Evolutionary conservation across 2,329 filamentous ascomycete genomes (phyloP), one percentile per base, ranked within the genome.

Genomic region (Myriosclerotinia curreyana): DNA sequence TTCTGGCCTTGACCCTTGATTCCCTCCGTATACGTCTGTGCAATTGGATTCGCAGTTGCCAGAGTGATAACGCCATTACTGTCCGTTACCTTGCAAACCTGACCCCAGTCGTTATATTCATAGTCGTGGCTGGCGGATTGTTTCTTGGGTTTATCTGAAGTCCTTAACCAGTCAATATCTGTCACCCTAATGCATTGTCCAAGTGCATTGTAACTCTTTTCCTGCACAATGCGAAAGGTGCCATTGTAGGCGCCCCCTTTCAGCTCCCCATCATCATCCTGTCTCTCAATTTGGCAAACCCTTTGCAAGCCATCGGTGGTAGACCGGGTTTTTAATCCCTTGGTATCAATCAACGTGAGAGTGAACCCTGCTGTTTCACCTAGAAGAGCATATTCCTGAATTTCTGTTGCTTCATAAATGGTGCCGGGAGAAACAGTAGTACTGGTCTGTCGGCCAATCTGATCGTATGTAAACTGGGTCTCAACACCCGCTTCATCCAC

Each of bases 11-110:
- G 25, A 2, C 15, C 14, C 15, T 50, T 50, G 6, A 50, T 50
- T 1, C 48, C 48, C 25, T 50, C 48, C 25, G 48, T 50, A 9
- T 50, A 50, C 6, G 48, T 50, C 15, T 50, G 48, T 14, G 48
- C 25, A 50, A 50, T 50, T 50, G 48, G 48, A 50, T 50, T 25
- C 7, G 48, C 4, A 17, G 17, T 3, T 50, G 48, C 48, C 25
- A 50, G 31, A 50, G 48, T 50, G 48, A 50, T 17, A 31, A 50
- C 48, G 8, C 48, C 48, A 28, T 50, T 50, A 28, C 48, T 50
- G 31, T 50, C 48, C 6, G 48, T 31, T 9, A 50, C 48, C 15
- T 17, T 50, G 25, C 48, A 31, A 50, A 50, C 25, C 15, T 50
- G 48, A 50, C 48, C 48, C 48, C 48, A 50, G 6, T 31, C 25